These are phyloP conservation scores for Cornus suecica DNA, from an alignment of 148 eudicot species.

Conservation along the genomic window DNA sequence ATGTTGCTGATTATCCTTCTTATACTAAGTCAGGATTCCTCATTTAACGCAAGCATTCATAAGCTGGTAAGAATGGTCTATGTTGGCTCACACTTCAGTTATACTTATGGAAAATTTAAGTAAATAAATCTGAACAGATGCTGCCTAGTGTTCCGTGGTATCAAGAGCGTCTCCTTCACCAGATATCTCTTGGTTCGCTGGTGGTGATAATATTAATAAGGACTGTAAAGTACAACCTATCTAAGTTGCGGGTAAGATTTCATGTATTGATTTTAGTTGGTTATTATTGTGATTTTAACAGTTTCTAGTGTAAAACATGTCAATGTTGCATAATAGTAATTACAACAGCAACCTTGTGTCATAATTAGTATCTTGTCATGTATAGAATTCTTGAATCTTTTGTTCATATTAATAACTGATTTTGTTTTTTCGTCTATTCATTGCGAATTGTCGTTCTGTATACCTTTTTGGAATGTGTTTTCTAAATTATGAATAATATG, in stretches of 20 bases:
- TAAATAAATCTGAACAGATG: conserved; percentile 42
- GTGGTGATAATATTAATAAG: conserved; percentile 83
- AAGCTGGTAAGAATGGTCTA: conserved; percentile 56
- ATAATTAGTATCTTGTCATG: too few relatives aligned
- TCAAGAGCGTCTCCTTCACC: conserved; percentile 75
- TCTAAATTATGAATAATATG: too few relatives aligned
- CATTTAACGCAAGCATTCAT: conserved; percentile 91
- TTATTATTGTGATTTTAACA: too few relatives aligned
- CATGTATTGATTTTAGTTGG: not conserved
- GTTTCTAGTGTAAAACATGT: too few relatives aligned
- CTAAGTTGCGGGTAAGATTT: conserved; percentile 72
- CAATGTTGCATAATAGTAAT: too few relatives aligned
- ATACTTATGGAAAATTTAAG: not conserved
- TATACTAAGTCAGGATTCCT: conserved; percentile 93
- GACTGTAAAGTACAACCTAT: conserved; percentile 87
- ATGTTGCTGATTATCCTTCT: conserved; percentile 88
- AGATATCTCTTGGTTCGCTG: conserved; percentile 88
- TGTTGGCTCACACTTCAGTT: conserved; percentile 1
- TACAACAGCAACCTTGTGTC: too few relatives aligned
- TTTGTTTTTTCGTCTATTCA: too few relatives aligned
- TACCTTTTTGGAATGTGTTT: too few relatives aligned
- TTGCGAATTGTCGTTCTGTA: too few relatives aligned
- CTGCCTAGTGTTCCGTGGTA: conserved; percentile 91
- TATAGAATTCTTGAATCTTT: too few relatives aligned
- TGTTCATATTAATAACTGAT: too few relatives aligned